Percentiles rank a stretch among this genome's conserved stretches.
These are phyloP conservation scores for Seiridium cupressi DNA, from an alignment of 2,329 filamentous ascomycete genomes.

Conservation along the genomic window DNA sequence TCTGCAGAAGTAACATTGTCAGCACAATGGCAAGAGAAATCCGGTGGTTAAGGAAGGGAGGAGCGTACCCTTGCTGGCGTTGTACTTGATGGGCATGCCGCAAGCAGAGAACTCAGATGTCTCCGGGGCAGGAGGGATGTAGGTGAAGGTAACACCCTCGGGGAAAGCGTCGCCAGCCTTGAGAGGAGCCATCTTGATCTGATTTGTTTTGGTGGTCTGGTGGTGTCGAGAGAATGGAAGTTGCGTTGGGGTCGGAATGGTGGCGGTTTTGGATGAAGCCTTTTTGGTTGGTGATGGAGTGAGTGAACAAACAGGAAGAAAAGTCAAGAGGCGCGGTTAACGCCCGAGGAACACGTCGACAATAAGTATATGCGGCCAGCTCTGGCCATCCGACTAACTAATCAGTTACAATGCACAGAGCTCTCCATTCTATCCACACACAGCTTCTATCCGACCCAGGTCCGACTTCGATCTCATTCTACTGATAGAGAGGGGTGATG, in stretches of 20 bases:
- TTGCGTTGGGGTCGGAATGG: neutral
- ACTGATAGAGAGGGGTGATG: conserved; percentile 2
- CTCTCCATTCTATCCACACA: neutral
- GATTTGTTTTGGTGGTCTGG: neutral
- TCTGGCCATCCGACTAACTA: neutral
- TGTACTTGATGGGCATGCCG: conserved; percentile 73
- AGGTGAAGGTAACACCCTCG: conserved; percentile 76
- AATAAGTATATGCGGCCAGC: neutral
- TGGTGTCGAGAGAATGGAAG: neutral
- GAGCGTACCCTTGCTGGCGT: conserved; percentile 69
- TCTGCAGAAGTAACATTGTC: conserved; percentile 29
- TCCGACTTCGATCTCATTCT: conserved; percentile 5
- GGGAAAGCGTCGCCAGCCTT: conserved; percentile 84
- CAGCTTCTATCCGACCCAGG: neutral
- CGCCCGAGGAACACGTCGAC: neutral
- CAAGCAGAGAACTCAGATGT: conserved; percentile 69
- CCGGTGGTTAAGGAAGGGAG: neutral
- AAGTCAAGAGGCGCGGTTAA: neutral
- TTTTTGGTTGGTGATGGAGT: neutral
- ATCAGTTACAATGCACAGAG: neutral
- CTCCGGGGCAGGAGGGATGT: conserved; percentile 75
- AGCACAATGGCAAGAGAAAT: neutral
- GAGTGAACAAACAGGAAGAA: neutral
- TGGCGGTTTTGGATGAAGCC: neutral
- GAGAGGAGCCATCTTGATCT: conserved; percentile 52